Evolutionary conservation across 352 stramenopile genomes (phyloP).

Genomic region (Pilasporangium apinafurcum): DNA sequence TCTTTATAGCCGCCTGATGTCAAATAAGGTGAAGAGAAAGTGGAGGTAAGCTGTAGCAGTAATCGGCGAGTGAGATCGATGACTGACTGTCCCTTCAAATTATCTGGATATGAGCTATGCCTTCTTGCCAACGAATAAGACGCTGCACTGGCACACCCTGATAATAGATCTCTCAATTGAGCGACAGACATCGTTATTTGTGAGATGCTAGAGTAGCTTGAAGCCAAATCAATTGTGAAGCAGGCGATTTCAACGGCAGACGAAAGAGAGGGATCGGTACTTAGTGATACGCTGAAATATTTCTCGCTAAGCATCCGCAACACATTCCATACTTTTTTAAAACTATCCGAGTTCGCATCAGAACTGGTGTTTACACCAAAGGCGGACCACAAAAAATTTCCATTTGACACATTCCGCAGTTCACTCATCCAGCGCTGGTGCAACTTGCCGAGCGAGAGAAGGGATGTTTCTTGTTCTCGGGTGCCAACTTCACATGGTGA

Average conservation of each 20-base stretch:
- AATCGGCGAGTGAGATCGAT: slow-evolving; percentile 2
- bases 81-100: not conserved
- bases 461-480: slow-evolving; percentile 13
- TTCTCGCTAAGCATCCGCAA: slow-evolving; percentile 45
- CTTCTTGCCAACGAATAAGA: too few species aligned
- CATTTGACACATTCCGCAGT: slow-evolving; percentile 35
- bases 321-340: slow-evolving; percentile 20
- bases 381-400: slow-evolving; percentile 8
- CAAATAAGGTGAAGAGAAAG: slow-evolving; percentile 1
- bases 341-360: slow-evolving; percentile 1
- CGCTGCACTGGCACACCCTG: too few species aligned
- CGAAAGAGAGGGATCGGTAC: slow-evolving; percentile 11
- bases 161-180: too few species aligned
- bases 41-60: slow-evolving; percentile 3
- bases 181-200: too few species aligned
- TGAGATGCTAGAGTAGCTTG: slow-evolving; percentile 5
- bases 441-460: slow-evolving; percentile 45
- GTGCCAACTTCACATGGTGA: not conserved
- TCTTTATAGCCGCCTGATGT: not conserved
- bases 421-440: slow-evolving; percentile 62
- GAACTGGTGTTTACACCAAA: not conserved
- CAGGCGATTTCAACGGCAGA: slow-evolving; percentile 31
- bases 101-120: not conserved
- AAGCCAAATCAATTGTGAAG: slow-evolving; percentile 26
- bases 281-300: slow-evolving; percentile 56